Base-by-base conservation (phyloP, 768 basidiomycete genomes). In the Leccinum barrowsii region DNA sequence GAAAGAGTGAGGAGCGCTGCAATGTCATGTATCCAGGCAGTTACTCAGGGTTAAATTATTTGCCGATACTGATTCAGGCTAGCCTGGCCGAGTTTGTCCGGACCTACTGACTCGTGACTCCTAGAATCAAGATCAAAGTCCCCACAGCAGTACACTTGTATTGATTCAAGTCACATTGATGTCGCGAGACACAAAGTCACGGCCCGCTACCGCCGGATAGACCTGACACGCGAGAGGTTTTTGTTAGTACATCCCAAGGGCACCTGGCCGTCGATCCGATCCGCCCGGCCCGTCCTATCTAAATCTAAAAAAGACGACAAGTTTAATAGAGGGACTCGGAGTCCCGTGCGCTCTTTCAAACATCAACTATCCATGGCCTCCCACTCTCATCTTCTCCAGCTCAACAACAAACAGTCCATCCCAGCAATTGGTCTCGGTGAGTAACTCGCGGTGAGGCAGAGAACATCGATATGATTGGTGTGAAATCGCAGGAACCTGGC, bases 401-500 rank as follows among this genome's bases (percentile, higher is more conserved):
- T 91, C 55, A 88, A 86, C 76, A 84, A 80, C 63, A 83, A 82
- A 48, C 60, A 67, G 26, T 76, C 78, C 48, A 85, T 86, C 60
- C 85, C 85, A 50, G 74, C 77, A 19, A 67, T 86, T 48, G 85
- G 84, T 17, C 78, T 87, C 32, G 87, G 88, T 80, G 63, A 68
- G 73, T 62, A 65, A 73, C 55, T 72, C 70, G 17, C 58, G 61
- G 32, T 65, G 73, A 17, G 6, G 13, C 51, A 10, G 21, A 12
- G 17, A 3, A 40, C 22, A 17, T 5, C 17, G n/a, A 30, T n/a
- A 11, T 47, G 17, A 53, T 24, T 32, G 17, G 30, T 1, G 1
- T 15, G 49, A 32, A 44, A 49, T 52, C 15, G 26, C 62, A 87
- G 90, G 90, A 15, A 93, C 92, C 15, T 93, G 90, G 90, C 86